phyloP scores from a whole-genome alignment of 352 stramenopile species.

The Globisporangium nunn region DNA sequence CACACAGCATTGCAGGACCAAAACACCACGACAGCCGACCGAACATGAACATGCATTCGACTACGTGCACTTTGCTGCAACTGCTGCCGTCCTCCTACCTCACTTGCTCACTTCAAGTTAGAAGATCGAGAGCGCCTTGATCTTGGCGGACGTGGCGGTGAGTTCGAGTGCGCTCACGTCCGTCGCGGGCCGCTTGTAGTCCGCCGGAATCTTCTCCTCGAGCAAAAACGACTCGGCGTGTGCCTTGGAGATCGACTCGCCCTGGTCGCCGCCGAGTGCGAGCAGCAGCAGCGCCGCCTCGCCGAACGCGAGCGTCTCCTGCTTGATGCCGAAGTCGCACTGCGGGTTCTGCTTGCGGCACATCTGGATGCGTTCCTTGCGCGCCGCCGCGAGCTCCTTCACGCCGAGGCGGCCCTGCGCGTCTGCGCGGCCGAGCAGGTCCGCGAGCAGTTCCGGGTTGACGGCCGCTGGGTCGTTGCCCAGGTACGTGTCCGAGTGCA shows the following conservation, averaged over 20 bases:
- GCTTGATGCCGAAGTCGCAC: slow-evolving; percentile 25
- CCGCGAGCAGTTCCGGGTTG: slow-evolving; percentile 19
- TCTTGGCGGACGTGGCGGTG: too few species aligned
- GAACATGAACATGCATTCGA: too few species aligned
- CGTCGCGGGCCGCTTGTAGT: slow-evolving; percentile 17
- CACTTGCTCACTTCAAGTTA: too few species aligned
- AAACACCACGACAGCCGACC: too few species aligned
- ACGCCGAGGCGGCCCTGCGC: slow-evolving; percentile 20
- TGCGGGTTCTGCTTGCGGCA: slow-evolving; percentile 28
- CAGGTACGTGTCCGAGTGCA: slow-evolving; percentile 42
- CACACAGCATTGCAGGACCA: too few species aligned
- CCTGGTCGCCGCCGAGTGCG: slow-evolving; percentile 17
- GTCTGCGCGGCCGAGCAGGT: slow-evolving; percentile 14
- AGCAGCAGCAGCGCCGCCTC: slow-evolving; percentile 27
- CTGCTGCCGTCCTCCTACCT: too few species aligned
- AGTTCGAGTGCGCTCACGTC: slow-evolving; percentile 6
- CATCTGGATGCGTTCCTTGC: slow-evolving; percentile 24
- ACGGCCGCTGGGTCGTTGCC: slow-evolving; percentile 23
- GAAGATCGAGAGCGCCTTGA: too few species aligned
- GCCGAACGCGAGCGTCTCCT: slow-evolving; percentile 23
- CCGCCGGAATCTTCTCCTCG: slow-evolving; percentile 21
- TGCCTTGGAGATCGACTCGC: slow-evolving; percentile 11
- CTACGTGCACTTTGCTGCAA: too few species aligned
- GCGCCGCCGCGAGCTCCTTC: slow-evolving; percentile 19
- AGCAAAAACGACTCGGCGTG: slow-evolving; percentile 20